Evolutionary conservation across 176 grass and related monocot species (phyloP).

Genomic region (Aegilops tauschii): DNA sequence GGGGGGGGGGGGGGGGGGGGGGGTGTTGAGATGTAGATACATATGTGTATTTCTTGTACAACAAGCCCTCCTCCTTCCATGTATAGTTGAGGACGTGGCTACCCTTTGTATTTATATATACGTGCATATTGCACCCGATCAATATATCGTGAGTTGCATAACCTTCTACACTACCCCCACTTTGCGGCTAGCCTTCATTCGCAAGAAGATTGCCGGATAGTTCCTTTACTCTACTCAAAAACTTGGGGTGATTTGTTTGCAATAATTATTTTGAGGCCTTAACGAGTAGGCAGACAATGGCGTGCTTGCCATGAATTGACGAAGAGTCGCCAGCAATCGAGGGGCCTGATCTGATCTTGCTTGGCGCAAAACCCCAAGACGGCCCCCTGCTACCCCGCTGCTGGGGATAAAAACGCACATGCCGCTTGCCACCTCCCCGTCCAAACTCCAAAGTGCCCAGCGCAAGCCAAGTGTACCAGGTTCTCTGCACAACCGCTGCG

Average conservation of each 20-base stretch:
- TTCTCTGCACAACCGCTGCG: slow-evolving; percentile 39
- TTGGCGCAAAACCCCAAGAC: slow-evolving; percentile 34
- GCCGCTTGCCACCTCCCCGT: slow-evolving; percentile 22
- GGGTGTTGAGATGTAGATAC: too few species aligned
- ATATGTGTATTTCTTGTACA: too few species aligned
- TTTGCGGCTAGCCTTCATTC: not conserved
- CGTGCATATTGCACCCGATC: too few species aligned
- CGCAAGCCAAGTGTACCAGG: slow-evolving; percentile 28
- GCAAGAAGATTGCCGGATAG: not conserved
- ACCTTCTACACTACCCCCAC: too few species aligned
- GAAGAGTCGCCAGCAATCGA: slow-evolving; percentile 9
- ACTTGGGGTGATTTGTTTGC: not conserved
- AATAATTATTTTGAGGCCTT: not conserved
- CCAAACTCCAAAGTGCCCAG: slow-evolving; percentile 17
- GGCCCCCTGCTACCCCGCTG: not conserved
- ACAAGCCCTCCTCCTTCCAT: too few species aligned
- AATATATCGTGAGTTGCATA: too few species aligned
- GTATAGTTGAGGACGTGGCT: too few species aligned
- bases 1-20: too few species aligned
- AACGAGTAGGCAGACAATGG: not conserved
- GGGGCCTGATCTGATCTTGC: slow-evolving; percentile 18
- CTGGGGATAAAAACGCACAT: slow-evolving; percentile 46
- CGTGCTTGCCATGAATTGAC: slow-evolving; percentile 10
- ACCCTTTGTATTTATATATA: too few species aligned
- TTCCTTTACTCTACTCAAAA: not conserved